phyloP scores from a whole-genome alignment of 176 grass and related monocot species.

The Aechmea fasciata region DNA sequence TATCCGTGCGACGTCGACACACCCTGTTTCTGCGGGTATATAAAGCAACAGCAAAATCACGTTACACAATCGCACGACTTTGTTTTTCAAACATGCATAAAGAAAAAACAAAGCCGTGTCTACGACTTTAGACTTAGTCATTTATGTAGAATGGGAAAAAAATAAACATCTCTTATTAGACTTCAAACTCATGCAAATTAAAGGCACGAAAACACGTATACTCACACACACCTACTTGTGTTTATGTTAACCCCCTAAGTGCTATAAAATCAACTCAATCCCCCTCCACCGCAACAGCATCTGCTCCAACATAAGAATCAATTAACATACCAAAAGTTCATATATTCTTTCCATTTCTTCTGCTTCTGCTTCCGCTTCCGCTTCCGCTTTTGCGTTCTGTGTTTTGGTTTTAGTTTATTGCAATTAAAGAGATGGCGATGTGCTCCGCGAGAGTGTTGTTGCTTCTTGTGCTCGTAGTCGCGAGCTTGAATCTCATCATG shows the following conservation, averaged over 20 bases:
- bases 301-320: too few species aligned
- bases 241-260: neutral
- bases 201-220: too few species aligned
- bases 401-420: neutral
- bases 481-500: neutral
- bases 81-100: neutral
- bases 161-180: neutral
- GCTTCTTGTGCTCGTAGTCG: neutral
- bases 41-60: neutral
- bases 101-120: neutral
- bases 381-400: neutral
- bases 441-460: neutral
- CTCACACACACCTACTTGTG: too few species aligned
- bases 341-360: too few species aligned
- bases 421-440: neutral
- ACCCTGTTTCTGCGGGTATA: neutral
- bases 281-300: too few species aligned
- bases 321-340: too few species aligned
- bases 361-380: neutral
- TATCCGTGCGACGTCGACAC: neutral
- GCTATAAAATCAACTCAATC: neutral
- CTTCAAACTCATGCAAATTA: slow-evolving; percentile 4
- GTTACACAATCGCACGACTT: neutral
- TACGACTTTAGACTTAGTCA: neutral
- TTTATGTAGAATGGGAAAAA: neutral